Percentiles rank a stretch among this genome's conserved stretches.
Conservation (phyloP, 805 yeast genomes). For the Tetrapisispora namnaoensis region DNA sequence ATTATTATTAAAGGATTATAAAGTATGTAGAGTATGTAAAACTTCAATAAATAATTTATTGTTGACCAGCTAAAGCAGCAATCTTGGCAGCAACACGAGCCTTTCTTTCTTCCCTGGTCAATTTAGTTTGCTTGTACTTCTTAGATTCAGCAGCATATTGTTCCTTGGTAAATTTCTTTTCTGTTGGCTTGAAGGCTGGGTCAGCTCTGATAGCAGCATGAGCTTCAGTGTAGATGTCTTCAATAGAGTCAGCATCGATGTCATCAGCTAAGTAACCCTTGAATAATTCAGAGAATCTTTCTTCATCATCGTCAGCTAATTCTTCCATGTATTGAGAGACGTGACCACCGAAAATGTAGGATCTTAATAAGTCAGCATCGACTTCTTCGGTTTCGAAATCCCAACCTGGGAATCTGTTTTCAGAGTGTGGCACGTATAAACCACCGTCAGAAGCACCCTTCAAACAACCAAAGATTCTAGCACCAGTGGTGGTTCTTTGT, state of each 20-base stretch:
- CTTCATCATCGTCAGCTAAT: slow-evolving; percentile 99
- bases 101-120: slow-evolving; percentile 84
- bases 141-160: slow-evolving; percentile 95
- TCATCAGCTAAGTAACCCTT: slow-evolving; percentile 94
- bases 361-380: slow-evolving; percentile 94
- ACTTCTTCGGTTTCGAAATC: slow-evolving; percentile 97
- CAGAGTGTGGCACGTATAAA: slow-evolving; percentile 96
- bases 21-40: background rate
- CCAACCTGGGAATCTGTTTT: slow-evolving; percentile 99
- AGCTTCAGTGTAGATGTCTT: slow-evolving; percentile 91
- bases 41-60: slow-evolving; percentile 15
- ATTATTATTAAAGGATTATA: slow-evolving; percentile 1
- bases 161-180: slow-evolving; percentile 91
- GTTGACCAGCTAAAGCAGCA: slow-evolving; percentile 63
- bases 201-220: slow-evolving; percentile 94
- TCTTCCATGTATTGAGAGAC: slow-evolving; percentile 99
- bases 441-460: slow-evolving; percentile 99
- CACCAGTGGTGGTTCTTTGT: slow-evolving; percentile 99
- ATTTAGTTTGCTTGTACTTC: slow-evolving; percentile 82
- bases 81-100: slow-evolving; percentile 89
- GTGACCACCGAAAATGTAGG: slow-evolving; percentile 99
- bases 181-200: slow-evolving; percentile 84
- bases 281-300: slow-evolving; percentile 94
- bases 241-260: slow-evolving; percentile 92
- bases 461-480: slow-evolving; percentile 97